Evolutionary conservation across 768 basidiomycete genomes (phyloP), one percentile per base, ranked within the genome.

Genomic region (Mycena kentingensis): DNA sequence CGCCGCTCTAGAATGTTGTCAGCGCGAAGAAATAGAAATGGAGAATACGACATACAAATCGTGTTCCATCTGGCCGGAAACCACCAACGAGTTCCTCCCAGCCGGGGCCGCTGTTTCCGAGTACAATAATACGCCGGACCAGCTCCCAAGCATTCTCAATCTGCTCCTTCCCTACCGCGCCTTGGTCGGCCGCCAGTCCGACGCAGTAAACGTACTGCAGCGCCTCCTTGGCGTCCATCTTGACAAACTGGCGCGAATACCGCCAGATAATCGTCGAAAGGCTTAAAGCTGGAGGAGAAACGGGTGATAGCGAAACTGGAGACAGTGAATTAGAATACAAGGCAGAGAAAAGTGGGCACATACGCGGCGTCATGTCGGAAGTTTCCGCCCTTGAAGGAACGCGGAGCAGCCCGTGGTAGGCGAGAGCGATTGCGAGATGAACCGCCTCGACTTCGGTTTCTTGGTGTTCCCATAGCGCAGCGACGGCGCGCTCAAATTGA

Each of bases 11-110:
- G 18, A 11, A 24, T 44, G 16, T 43, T 11, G n/a, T 28, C 15
- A 36, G 13, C n/a, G n/a, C n/a, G n/a, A 4, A 27, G 4, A 11
- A 18, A 36, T 24, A 15, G 29, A 32, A 34, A 41, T 29, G 2
- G 13, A 38, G 26, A 48, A 43, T 16, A 4, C 5, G 8, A 83
- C 89, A 64, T 67, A 93, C 92, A 69, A 88, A 90, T 75, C 84
- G 80, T n/a, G 90, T 85, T 4, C 94, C 94, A 60, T 99, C 95
- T 5, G 84, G 74, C 56, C 90, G 78, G 63, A 96, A 90, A 10
- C 91, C 93, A n/a, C 96, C 96, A 3, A 98, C 87, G 16, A 99
- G 82, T 67, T 92, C 90, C 42, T 94, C 90, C 91, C 95, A 98
- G 15, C 79, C 87, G 5, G 86, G 83, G 1, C 88, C 88, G 3